Evolutionary conservation across 257 asterid species (phyloP).

Genomic region (Rhazya stricta): DNA sequence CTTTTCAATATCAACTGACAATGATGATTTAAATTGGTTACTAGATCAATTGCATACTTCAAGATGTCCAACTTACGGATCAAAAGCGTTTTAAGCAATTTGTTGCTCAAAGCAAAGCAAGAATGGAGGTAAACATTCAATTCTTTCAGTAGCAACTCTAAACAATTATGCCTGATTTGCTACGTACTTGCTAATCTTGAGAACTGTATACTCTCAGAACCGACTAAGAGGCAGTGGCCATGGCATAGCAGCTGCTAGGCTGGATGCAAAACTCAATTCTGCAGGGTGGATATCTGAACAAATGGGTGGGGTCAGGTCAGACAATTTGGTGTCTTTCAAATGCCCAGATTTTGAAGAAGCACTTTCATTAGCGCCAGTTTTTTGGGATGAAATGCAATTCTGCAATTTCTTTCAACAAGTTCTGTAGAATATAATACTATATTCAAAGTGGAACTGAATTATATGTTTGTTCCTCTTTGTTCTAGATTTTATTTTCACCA

Average conservation of each 20-base stretch:
- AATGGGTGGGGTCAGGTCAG: constrained; percentile 96
- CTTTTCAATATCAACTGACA: constrained; percentile 9
- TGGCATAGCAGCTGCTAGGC: constrained; percentile 90
- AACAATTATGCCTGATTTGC: constrained; percentile 6
- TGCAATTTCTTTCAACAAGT: not conserved
- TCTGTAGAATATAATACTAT: not conserved
- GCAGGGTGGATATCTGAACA: constrained; percentile 98
- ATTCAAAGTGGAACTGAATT: not conserved
- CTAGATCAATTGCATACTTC: constrained; percentile 79
- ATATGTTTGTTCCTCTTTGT: not conserved
- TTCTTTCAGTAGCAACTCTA: constrained; percentile 12
- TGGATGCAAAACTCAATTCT: constrained; percentile 94
- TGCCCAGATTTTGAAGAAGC: not conserved
- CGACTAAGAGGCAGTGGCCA: constrained; percentile 98
- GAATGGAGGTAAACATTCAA: constrained; percentile 74
- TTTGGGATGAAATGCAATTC: not conserved
- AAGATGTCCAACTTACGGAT: constrained; percentile 90
- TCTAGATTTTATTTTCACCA: not conserved
- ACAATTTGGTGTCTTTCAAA: constrained; percentile 7
- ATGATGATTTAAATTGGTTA: constrained; percentile 21
- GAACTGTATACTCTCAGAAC: constrained; percentile 49
- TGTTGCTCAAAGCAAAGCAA: constrained; percentile 94
- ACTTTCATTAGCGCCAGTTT: not conserved
- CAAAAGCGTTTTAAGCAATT: constrained; percentile 96
- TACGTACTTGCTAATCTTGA: constrained; percentile 9